These are phyloP conservation scores for Tilletiaria anomala DNA, from an alignment of 1,284 basidiomycete species.

Conservation along the genomic window DNA sequence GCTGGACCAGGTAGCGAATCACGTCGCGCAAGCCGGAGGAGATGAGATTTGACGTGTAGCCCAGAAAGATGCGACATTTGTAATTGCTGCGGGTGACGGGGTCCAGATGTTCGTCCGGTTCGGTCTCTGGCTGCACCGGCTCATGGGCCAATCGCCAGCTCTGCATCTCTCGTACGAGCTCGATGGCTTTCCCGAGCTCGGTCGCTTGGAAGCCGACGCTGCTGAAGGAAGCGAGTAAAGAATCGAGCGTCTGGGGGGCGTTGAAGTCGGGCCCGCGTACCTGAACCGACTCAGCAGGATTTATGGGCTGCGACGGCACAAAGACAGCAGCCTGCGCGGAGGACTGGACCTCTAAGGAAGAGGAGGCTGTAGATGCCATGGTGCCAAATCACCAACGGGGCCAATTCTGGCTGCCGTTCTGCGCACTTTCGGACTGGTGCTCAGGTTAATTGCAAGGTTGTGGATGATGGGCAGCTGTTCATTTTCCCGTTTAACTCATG, in stretches of 20 bases:
- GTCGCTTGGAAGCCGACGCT: slow-evolving; percentile 92
- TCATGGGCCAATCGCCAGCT: slow-evolving; percentile 22
- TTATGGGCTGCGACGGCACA: too few species aligned
- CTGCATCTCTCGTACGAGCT: slow-evolving; percentile 71
- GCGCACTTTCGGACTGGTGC: too few species aligned
- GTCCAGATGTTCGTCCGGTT: slow-evolving; percentile 11
- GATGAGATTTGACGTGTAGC: slow-evolving; percentile 96
- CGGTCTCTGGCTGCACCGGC: slow-evolving; percentile 5
- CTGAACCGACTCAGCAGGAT: too few species aligned
- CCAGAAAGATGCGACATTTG: slow-evolving; percentile 63
- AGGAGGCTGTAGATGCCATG: too few species aligned
- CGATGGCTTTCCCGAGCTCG: slow-evolving; percentile 71
- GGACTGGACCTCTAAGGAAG: too few species aligned
- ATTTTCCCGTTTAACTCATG: too few species aligned
- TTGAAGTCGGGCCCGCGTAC: too few species aligned
- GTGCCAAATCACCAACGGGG: too few species aligned
- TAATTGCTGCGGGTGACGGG: slow-evolving; percentile 28
- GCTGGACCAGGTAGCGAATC: slow-evolving; percentile 80
- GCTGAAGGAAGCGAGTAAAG: slow-evolving; percentile 63
- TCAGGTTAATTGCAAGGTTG: too few species aligned
- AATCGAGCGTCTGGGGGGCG: slow-evolving; percentile 56
- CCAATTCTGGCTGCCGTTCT: too few species aligned
- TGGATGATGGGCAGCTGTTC: too few species aligned
- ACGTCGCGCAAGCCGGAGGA: slow-evolving; percentile 92
- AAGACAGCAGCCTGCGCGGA: too few species aligned